These are phyloP conservation scores for Trichoderma hamatum DNA, from an alignment of 2,329 filamentous ascomycete species.

Conservation along the genomic window DNA sequence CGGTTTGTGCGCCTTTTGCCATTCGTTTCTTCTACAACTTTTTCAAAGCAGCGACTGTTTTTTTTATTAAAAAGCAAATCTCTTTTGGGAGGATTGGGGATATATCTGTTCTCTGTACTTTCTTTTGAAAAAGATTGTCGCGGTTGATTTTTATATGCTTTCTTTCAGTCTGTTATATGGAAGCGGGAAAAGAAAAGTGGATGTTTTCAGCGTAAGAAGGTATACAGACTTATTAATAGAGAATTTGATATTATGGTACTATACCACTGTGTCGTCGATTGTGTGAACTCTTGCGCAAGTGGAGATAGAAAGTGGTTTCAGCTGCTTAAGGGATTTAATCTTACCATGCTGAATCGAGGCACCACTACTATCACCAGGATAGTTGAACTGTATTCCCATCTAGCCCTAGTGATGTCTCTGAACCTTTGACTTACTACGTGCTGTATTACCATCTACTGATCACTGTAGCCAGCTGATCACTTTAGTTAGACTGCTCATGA, in stretches of 20 bases:
- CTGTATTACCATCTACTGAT: too few species aligned
- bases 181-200: neutral
- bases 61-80: conserved; percentile 20
- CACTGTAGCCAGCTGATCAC: too few species aligned
- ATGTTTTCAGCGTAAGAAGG: conserved; percentile 19
- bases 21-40: neutral
- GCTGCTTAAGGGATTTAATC: too few species aligned
- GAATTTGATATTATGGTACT: conserved; percentile 22
- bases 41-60: conserved; percentile 16
- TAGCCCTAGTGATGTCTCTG: too few species aligned
- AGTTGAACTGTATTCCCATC: too few species aligned
- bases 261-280: too few species aligned
- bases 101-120: neutral
- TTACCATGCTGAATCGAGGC: too few species aligned
- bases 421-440: too few species aligned
- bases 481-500: too few species aligned
- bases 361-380: too few species aligned
- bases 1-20: conserved; percentile 12
- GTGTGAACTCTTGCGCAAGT: too few species aligned
- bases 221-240: conserved; percentile 28
- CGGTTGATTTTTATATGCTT: neutral
- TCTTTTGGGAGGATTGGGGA: conserved; percentile 6
- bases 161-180: neutral
- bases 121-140: neutral
- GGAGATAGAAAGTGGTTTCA: too few species aligned